Base-by-base conservation (phyloP, 2,329 filamentous ascomycete species). In the Torrubiellomyces zombiae region DNA sequence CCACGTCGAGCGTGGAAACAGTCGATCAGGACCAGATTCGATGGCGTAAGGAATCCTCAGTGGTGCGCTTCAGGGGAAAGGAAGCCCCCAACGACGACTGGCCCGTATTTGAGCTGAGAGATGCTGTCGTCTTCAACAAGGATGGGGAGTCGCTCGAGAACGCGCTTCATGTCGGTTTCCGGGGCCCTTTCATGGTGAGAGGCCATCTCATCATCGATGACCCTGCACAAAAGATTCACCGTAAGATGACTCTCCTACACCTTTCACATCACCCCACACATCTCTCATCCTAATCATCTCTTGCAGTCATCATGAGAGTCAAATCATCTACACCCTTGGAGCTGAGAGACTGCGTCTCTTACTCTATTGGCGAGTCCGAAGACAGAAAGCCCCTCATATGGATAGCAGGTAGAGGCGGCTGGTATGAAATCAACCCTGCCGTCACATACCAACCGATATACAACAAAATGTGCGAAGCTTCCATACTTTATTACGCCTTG, bases 371-470 rank as follows among this genome's bases (percentile, higher is more conserved):
- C 23, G 50, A 53, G 21, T 50, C 51, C 14, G 42, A 53, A 9
- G 60, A 65, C 25, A 59, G 58, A 0, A 53, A 57, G 11, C 57
- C 66, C 4, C 55, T 65, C n/a, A 53, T 78, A 16, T 82, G 76
- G 76, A 69, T 74, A 1, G 37, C 40, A 1, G 47, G 45, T 18
- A 40, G 55, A 27, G 63, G 70, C 9, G 75, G 74, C 21, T 81
- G 75, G 73, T 80, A 69, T 41, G 65, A 74, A 39, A 60, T 82
- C 20, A 54, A 54, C 16, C 74, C 77, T 2, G 53, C 63, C n/a
- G 40, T 53, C 7, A 44, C 50, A 3, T 83, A 79, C 43, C 48
- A 51, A 25, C 37, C 48, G 5, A 66, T 67, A 15, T 73, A 65
- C 44, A 48, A 60, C 16, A 54, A 60, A 23, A 76, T 77, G 58